Evolutionary conservation across 441 rosid species (phyloP).

Genomic region (Jatropha multifida): DNA sequence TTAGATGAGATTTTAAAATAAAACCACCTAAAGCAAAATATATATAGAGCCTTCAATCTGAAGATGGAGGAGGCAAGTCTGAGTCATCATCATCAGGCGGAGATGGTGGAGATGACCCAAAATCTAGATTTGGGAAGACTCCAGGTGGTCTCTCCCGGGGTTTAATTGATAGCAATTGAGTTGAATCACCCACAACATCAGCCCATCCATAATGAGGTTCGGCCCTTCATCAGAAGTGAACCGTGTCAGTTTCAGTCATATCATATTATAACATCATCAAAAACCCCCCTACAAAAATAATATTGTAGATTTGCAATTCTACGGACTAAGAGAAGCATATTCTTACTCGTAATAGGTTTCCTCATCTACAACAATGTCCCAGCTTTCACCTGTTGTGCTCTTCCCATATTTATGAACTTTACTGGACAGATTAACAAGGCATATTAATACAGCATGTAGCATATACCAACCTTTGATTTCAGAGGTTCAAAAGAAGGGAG

Average conservation of each 20-base stretch:
- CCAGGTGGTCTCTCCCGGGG: slow-evolving; percentile 84
- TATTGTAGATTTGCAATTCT: background rate
- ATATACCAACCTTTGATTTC: background rate
- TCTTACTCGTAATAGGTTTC: slow-evolving; percentile 95
- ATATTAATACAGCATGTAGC: slow-evolving; percentile 4
- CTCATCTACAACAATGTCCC: slow-evolving; percentile 97
- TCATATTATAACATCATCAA: background rate
- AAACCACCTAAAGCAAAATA: slow-evolving; percentile 25
- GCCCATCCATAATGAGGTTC: slow-evolving; percentile 98
- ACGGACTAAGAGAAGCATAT: background rate
- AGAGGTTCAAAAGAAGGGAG: background rate
- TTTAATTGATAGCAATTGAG: slow-evolving; percentile 76
- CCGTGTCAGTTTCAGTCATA: background rate
- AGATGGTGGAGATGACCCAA: slow-evolving; percentile 54
- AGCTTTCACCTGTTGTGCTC: slow-evolving; percentile 95
- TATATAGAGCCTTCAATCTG: slow-evolving; percentile 20
- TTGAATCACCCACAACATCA: slow-evolving; percentile 88
- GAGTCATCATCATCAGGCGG: slow-evolving; percentile 29
- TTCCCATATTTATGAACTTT: slow-evolving; percentile 98
- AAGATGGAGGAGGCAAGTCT: slow-evolving; percentile 29
- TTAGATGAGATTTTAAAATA: background rate
- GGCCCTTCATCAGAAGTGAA: slow-evolving; percentile 51
- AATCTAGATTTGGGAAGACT: slow-evolving; percentile 64
- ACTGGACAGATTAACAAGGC: slow-evolving; percentile 36
- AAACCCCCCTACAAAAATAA: background rate